Base-by-base conservation (phyloP, 306 rosid genomes). In the Prosopis cineraria region DNA sequence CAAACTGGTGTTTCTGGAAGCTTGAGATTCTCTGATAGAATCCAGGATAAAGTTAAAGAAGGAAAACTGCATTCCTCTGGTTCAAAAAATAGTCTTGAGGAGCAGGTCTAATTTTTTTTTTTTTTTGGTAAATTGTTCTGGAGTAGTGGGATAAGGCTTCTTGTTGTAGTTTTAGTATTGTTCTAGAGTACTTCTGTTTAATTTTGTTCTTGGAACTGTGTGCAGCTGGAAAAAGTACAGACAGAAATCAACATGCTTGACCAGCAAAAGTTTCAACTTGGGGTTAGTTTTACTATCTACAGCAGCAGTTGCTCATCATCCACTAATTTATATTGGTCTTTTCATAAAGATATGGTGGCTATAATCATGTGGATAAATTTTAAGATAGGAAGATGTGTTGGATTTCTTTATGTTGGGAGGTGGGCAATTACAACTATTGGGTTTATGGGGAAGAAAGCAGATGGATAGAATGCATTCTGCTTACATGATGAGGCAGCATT, bases 161-260 rank as follows among this genome's bases (percentile, higher is more conserved):
- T 52, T 52, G 8, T 20, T 52, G 27, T 52, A 7, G 55, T 50
- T 50, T 10, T 7, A 7, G 43, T 52, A 44, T 78, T 66, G 10
- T 27, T 73, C 41, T 69, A 52, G 67, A 65, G 10, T 30, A 58
- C 68, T 62, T 65, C 50, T 70, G 33, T 75, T 84, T 56, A 66
- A 68, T 40, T 86, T 80, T 76, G 53, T 84, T 85, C 33, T 66
- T 82, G 80, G 77, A 78, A 79, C 71, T 74, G 2, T 79, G 60
- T 69, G 83, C 96, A 95, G 98, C 78, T 95, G 78, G 87, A 87
- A 86, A 86, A 83, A 83, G 88, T 91, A 74, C 85, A 87, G 81
- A 71, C 77, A 3, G 93, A 90, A 60, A 84, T 91, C 73, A 67
- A 70, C 68, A 39, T 56, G 74, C 88, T 88, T 86, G 92, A 91